phyloP scores from a whole-genome alignment of 148 eudicot species.

The Talinum fruticosum region DNA sequence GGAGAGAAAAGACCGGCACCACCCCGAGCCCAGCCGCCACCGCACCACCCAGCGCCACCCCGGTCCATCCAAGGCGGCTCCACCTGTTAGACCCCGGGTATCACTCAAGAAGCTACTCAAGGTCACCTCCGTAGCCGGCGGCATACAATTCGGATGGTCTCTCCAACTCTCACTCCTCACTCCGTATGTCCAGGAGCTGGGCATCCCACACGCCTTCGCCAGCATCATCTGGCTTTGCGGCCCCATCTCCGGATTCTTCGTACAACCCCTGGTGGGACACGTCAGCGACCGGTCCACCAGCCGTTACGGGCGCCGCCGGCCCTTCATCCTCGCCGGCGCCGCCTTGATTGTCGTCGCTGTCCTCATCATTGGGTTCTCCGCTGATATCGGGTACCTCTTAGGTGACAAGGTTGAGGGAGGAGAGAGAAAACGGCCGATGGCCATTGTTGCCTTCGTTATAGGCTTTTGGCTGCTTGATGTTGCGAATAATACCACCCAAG shows the following conservation, averaged over 20 bases:
- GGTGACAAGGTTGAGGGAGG: constrained; percentile 25
- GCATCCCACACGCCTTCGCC: constrained; percentile 91
- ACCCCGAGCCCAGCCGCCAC: background rate
- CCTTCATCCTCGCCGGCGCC: constrained; percentile 65
- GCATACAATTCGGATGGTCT: constrained; percentile 98
- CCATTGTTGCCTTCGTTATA: constrained; percentile 52
- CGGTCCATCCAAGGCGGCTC: constrained; percentile 23
- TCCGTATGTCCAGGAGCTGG: constrained; percentile 88
- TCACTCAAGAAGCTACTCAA: constrained; percentile 52
- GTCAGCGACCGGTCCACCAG: constrained; percentile 67
- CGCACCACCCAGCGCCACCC: constrained; percentile 1
- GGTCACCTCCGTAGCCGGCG: constrained; percentile 79
- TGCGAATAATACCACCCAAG: constrained; percentile 74
- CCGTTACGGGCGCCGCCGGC: constrained; percentile 71
- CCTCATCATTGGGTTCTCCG: constrained; percentile 58
- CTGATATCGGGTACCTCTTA: constrained; percentile 68
- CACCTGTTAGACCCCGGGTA: constrained; percentile 15
- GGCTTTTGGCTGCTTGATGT: constrained; percentile 76
- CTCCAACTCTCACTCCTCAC: constrained; percentile 81
- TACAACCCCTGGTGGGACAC: constrained; percentile 85
- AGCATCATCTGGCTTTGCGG: constrained; percentile 95
- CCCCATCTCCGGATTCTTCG: constrained; percentile 82
- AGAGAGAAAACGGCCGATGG: constrained; percentile 35
- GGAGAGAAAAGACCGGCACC: background rate
- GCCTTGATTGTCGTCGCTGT: constrained; percentile 49